A percentile compares a stretch with the other conserved stretches of the same genome.
phyloP scores from a whole-genome alignment of 2,329 filamentous ascomycete species.

The Magnaporthiopsis rhizophila region DNA sequence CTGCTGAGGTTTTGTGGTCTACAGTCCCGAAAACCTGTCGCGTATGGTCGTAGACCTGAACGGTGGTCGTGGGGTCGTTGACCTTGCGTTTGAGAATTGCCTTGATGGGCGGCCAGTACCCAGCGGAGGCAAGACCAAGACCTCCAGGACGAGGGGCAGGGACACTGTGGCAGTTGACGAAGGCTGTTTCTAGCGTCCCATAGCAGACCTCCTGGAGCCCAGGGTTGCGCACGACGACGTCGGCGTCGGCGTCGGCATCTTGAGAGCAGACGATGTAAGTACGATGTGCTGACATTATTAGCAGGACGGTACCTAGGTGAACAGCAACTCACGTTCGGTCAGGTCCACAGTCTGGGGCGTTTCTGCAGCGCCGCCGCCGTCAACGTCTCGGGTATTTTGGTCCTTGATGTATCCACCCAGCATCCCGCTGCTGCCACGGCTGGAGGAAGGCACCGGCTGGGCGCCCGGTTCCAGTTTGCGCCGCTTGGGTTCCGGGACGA shows the following conservation, averaged over 20 bases:
- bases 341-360: slow-evolving; percentile 47
- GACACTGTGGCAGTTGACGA: slow-evolving; percentile 58
- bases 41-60: slow-evolving; percentile 67
- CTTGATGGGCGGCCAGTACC: slow-evolving; percentile 66
- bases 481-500: slow-evolving; percentile 55
- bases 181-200: slow-evolving; percentile 63
- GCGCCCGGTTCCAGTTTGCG: slow-evolving; percentile 40
- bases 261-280: background rate
- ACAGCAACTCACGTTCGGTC: slow-evolving; percentile 35
- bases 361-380: slow-evolving; percentile 18
- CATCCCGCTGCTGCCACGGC: slow-evolving; percentile 42
- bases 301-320: too few relatives aligned
- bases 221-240: slow-evolving; percentile 37
- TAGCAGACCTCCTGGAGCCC: slow-evolving; percentile 70
- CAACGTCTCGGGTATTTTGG: background rate
- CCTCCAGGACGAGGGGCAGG: slow-evolving; percentile 60
- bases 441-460: slow-evolving; percentile 18
- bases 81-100: slow-evolving; percentile 56
- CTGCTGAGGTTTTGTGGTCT: slow-evolving; percentile 57
- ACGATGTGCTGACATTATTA: background rate
- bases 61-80: slow-evolving; percentile 47
- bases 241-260: slow-evolving; percentile 14
- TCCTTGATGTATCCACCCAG: slow-evolving; percentile 33
- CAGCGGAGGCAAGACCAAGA: slow-evolving; percentile 47
- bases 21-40: slow-evolving; percentile 68